These are phyloP conservation scores for Clarireedia sp. DNA, from an alignment of 2,329 filamentous ascomycete species.

Conservation along the genomic window DNA sequence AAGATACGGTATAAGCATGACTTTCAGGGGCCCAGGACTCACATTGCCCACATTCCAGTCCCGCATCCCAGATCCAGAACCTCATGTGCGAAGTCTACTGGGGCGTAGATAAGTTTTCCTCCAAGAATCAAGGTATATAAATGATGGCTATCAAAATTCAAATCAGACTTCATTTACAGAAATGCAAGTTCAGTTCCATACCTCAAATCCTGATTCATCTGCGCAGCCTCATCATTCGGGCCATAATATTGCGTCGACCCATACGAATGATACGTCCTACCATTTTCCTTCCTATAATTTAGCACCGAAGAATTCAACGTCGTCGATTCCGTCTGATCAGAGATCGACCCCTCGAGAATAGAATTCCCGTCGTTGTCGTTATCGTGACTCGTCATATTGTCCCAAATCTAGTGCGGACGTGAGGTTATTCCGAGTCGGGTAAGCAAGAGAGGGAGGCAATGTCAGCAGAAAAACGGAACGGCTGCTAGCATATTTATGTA, in stretches of 20 bases:
- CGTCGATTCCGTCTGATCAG: background rate
- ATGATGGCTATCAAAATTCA: constrained; percentile 26
- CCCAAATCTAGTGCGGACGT: background rate
- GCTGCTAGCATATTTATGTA: too few relatives aligned
- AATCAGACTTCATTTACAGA: background rate
- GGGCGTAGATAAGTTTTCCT: constrained; percentile 34
- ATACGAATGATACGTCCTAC: constrained; percentile 18
- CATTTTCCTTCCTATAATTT: constrained; percentile 17
- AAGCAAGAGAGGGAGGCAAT: background rate
- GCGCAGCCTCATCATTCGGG: constrained; percentile 17
- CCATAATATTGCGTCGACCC: constrained; percentile 16
- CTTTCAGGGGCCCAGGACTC: background rate
- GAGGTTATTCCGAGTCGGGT: background rate
- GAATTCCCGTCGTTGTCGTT: background rate
- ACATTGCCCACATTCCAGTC: constrained; percentile 15
- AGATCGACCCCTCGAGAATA: background rate
- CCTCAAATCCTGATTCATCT: constrained; percentile 12
- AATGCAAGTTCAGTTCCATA: background rate
- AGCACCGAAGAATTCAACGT: background rate
- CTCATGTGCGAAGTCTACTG: constrained; percentile 26
- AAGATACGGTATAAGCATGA: background rate
- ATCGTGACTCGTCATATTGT: background rate
- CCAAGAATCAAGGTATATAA: constrained; percentile 33
- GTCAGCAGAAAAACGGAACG: background rate
- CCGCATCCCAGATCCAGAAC: constrained; percentile 16